A percentile compares a stretch with the other conserved stretches of the same genome.
These are phyloP conservation scores for Fibroporia radiculosa DNA, from an alignment of 768 basidiomycete genomes.

Conservation along the genomic window DNA sequence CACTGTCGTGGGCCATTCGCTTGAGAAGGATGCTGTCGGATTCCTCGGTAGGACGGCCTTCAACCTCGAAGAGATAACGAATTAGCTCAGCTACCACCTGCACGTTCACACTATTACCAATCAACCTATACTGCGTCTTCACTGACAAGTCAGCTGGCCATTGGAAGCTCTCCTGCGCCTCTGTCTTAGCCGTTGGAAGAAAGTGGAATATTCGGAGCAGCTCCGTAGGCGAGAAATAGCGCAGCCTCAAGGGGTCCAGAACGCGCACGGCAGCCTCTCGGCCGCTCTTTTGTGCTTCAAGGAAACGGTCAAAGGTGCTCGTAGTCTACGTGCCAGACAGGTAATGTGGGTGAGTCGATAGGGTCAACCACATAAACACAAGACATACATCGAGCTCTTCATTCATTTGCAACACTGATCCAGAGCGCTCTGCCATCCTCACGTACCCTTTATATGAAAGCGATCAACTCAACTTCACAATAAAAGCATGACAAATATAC, in stretches of 20 bases:
- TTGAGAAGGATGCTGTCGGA: too few relatives aligned
- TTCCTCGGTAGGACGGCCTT: too few relatives aligned
- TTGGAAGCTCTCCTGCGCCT: slow-evolving; percentile 27
- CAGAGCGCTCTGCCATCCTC: slow-evolving; percentile 67
- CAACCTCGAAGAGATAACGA: slow-evolving; percentile 29
- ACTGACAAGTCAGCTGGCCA: slow-evolving; percentile 58
- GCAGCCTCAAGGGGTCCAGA: slow-evolving; percentile 50
- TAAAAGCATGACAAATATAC: slow-evolving; percentile 26
- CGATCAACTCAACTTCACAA: neutral
- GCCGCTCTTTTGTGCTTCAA: slow-evolving; percentile 33
- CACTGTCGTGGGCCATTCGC: too few relatives aligned
- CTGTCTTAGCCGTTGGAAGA: slow-evolving; percentile 18
- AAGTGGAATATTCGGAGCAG: slow-evolving; percentile 65
- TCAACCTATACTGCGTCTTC: slow-evolving; percentile 67
- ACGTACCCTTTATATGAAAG: slow-evolving; percentile 51
- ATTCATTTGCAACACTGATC: slow-evolving; percentile 71
- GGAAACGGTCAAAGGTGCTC: slow-evolving; percentile 46
- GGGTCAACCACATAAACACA: slow-evolving; percentile 10
- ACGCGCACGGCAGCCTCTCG: slow-evolving; percentile 41
- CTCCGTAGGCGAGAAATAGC: slow-evolving; percentile 73
- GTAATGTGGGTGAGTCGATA: neutral
- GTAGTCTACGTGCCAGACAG: slow-evolving; percentile 47
- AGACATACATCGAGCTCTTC: slow-evolving; percentile 51
- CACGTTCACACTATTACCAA: slow-evolving; percentile 83
- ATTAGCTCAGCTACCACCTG: slow-evolving; percentile 58